phyloP scores from a whole-genome alignment of 73 alveolate species.

The Tetrahymena thermophila region DNA sequence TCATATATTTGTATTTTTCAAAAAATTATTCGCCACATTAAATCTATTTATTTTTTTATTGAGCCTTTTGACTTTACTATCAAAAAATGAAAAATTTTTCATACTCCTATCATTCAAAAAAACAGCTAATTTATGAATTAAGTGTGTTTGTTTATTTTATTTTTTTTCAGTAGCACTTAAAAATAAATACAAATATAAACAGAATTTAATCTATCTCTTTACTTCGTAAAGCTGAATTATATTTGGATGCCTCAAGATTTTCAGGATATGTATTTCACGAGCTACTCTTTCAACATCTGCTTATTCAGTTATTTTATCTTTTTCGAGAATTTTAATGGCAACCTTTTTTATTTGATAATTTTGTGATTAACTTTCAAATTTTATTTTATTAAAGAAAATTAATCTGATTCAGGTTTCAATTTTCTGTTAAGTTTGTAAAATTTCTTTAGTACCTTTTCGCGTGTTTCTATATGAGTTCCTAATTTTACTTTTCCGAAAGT shows the following conservation, averaged over 20 bases:
- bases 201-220: background rate
- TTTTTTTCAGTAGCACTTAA: background rate
- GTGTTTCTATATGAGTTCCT: slow-evolving; percentile 14
- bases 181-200: background rate
- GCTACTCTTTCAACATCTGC: slow-evolving; percentile 79
- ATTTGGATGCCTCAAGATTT: slow-evolving; percentile 71
- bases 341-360: slow-evolving; percentile 41
- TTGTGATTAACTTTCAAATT: background rate
- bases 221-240: slow-evolving; percentile 68
- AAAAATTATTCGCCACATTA: too few species aligned
- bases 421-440: slow-evolving; percentile 42
- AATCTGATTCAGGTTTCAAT: slow-evolving; percentile 43
- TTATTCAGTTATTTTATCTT: slow-evolving; percentile 77
- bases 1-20: background rate
- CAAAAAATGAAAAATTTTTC: background rate
- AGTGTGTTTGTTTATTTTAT: background rate
- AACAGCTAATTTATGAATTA: background rate
- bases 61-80: background rate
- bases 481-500: slow-evolving; percentile 36
- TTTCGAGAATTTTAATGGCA: slow-evolving; percentile 89
- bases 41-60: too few species aligned
- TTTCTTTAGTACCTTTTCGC: slow-evolving; percentile 15
- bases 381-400: background rate
- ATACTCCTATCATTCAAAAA: background rate
- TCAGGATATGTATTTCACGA: slow-evolving; percentile 76